Evolutionary conservation across 2,329 filamentous ascomycete species (phyloP), one percentile per base, ranked within the genome.

Genomic region (Remersonia thermophila): DNA sequence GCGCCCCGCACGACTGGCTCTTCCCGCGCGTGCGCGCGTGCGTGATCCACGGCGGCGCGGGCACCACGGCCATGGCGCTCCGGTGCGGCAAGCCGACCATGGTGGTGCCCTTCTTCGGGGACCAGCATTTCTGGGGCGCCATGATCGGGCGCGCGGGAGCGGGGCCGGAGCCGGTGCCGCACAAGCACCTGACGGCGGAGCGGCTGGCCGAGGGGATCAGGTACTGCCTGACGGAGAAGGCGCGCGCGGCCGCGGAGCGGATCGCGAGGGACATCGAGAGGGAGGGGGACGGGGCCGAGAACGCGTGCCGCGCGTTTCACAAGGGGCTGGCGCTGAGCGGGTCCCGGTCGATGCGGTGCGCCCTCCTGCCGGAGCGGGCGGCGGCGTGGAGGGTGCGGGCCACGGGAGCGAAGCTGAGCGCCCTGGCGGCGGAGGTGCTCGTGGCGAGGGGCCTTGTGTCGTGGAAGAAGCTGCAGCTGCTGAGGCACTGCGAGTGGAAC

Each of bases 71-170:
- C 2, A 80, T 80, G 32, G 79, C 79, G 1, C 62, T 86, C 23
- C 82, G 80, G 52, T 79, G 71, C 43, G 81, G 70, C 3, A 73
- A 71, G 47, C 81, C 81, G 0, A 83, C 77, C 4, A 80, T 84
- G 71, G 71, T 85, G 17, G 77, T 86, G 2, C 81, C 81, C 0
- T 86, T 86, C 57, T 86, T 86, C 45, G 81, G 81, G 3, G 81
- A 86, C 50, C 81, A 86, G 54, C 70, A 78, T 33, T 86, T 86
- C 51, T 86, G 82, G 81, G 81, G 80, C 2, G 63, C 66, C 13
- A 82, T 82, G 73, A 66, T 85, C 1, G 66, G 65, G 4, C 70
- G 66, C 25, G 66, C 74, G 1, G 69, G 70, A 17, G 80, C 78
- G 1, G 81, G 81, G 1, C 76, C 80, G 0, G 59, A 69, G 29